Base-by-base conservation (phyloP, 2,329 filamentous ascomycete genomes). In the Trichophyton simii region DNA sequence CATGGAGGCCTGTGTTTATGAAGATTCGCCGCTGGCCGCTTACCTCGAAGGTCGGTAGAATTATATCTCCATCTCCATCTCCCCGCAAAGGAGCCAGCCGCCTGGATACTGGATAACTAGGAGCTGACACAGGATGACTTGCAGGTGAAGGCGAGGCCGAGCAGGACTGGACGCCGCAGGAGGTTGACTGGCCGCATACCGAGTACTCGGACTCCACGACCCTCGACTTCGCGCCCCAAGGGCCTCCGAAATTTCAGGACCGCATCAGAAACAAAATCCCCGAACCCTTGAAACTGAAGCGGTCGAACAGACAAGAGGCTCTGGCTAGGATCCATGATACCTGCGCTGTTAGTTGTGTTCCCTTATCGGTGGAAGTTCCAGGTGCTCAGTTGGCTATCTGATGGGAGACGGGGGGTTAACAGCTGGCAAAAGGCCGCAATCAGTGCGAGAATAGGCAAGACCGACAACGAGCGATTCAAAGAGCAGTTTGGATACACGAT, bases 401-500 rank as follows among this genome's bases (percentile, higher is more conserved):
- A 8, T 22, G 5, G 42, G 7, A 15, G 25, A 15, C 42, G 54
- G 61, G 20, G 50, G 20, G 20, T 34, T 50, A 55, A 20, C 18
- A 36, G 46, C 20, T 18, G 13, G 57, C 54, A 38, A 66, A 69
- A 89, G 86, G 82, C 81, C 68, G 87, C 83, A 8, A 81, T 91
- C 62, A 87, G 62, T 28, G 63, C 65, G n/a, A 64, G 60, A 34
- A 66, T 95, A 65, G 86, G 88, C 61, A 82, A 86, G 66, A 84
- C 83, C 67, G 91, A 95, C 68, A 95, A 91, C 71, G 82, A 87
- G 67, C 86, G 86, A 66, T 96, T 96, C 69, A 81, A 96, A 63
- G 91, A 96, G 74, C 88, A 91, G 70, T 96, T 96, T 70, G 88
- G 91, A 65, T 96, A 96, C 75, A 87, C 89, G 22, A 89, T 96